Evolutionary conservation across 2,329 filamentous ascomycete genomes (phyloP).

Genomic region (Spiromastix sp.): DNA sequence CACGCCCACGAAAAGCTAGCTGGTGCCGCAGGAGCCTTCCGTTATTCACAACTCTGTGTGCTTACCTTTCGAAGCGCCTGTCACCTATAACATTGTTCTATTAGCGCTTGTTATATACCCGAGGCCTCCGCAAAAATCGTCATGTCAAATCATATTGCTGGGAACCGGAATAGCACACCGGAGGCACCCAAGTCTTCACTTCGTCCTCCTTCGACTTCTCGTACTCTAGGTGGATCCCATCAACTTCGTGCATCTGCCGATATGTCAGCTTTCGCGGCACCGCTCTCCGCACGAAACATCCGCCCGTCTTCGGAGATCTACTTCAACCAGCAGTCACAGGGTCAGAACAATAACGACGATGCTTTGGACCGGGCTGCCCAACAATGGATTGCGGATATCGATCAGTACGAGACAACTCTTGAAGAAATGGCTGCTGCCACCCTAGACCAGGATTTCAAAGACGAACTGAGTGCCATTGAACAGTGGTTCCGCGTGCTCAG

Average conservation of each 20-base stretch:
- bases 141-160: constrained; percentile 57
- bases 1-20: constrained; percentile 46
- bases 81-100: too few relatives aligned
- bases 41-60: constrained; percentile 1
- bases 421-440: constrained; percentile 99
- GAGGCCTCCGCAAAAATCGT: too few relatives aligned
- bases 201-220: constrained; percentile 74
- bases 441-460: constrained; percentile 99
- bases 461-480: constrained; percentile 96
- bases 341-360: constrained; percentile 64
- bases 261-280: constrained; percentile 74
- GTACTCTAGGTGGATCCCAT: constrained; percentile 66
- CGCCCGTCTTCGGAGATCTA: constrained; percentile 89
- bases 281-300: constrained; percentile 63
- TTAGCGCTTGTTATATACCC: too few relatives aligned
- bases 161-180: constrained; percentile 94
- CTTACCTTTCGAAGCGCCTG: too few relatives aligned
- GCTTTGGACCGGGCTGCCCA: constrained; percentile 87
- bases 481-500: constrained; percentile 98
- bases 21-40: constrained; percentile 65
- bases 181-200: constrained; percentile 75
- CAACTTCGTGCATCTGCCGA: constrained; percentile 92
- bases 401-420: constrained; percentile 96
- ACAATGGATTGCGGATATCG: constrained; percentile 98
- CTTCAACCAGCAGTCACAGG: constrained; percentile 66